Percentiles rank a stretch among this genome's conserved stretches.
phyloP scores from a whole-genome alignment of 495 filamentous ascomycete genomes.

The Neurospora sp. region DNA sequence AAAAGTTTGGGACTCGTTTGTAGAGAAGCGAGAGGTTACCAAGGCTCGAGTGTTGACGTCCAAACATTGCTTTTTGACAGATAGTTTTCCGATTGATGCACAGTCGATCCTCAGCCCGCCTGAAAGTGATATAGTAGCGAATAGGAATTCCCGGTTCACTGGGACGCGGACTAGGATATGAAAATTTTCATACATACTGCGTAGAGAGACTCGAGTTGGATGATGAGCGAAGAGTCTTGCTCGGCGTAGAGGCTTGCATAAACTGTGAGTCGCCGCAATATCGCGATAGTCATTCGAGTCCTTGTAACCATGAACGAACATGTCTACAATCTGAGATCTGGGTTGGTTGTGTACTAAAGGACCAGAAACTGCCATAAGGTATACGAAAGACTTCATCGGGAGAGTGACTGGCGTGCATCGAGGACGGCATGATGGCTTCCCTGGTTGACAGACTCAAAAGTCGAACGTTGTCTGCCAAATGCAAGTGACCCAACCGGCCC shows the following conservation, averaged over 20 bases:
- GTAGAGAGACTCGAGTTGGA: neutral
- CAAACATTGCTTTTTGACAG: neutral
- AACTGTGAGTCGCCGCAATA: neutral
- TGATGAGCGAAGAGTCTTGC: neutral
- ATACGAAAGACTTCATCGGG: neutral
- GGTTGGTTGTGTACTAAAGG: neutral
- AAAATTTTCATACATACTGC: neutral
- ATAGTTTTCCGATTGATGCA: neutral
- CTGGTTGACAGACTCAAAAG: neutral
- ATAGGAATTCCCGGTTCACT: neutral
- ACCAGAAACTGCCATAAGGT: neutral
- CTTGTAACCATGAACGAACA: neutral
- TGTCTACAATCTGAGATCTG: neutral
- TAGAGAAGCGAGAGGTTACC: neutral
- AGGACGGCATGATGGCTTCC: neutral
- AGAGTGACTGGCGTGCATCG: neutral
- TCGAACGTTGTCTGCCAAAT: neutral
- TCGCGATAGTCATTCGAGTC: neutral
- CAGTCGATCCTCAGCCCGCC: neutral
- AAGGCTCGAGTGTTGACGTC: neutral
- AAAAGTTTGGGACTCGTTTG: neutral
- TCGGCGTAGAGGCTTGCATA: neutral
- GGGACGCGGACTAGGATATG: neutral
- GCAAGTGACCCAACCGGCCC: neutral
- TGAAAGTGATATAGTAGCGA: neutral